A percentile compares a stretch with the other conserved stretches of the same genome.
Evolutionary conservation across 2,329 filamentous ascomycete genomes (phyloP).

Genomic region (Colletotrichum brevisporum): DNA sequence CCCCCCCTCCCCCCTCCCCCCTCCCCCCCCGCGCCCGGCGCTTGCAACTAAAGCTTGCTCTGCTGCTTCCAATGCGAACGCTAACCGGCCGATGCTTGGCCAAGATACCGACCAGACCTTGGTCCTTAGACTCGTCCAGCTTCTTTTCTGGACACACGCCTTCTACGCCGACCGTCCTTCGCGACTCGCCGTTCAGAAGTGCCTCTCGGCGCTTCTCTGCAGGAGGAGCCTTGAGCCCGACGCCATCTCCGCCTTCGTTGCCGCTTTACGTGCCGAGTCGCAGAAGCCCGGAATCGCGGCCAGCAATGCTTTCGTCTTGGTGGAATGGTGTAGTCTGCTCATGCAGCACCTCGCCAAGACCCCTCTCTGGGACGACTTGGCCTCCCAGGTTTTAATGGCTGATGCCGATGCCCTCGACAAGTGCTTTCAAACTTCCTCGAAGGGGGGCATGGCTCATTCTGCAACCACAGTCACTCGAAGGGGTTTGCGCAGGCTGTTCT

Average conservation of each 20-base stretch:
- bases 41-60: too few relatives aligned
- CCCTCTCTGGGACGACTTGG: slow-evolving; percentile 74
- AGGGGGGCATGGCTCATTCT: slow-evolving; percentile 77
- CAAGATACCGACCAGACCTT: slow-evolving; percentile 64
- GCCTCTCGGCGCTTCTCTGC: slow-evolving; percentile 78
- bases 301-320: slow-evolving; percentile 86
- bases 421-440: slow-evolving; percentile 77
- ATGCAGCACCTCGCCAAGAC: slow-evolving; percentile 78
- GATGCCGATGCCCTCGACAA: slow-evolving; percentile 83
- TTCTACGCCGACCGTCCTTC: slow-evolving; percentile 90
- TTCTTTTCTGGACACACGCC: slow-evolving; percentile 89
- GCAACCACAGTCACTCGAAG: slow-evolving; percentile 84
- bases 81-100: slow-evolving; percentile 33
- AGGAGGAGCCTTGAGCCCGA: slow-evolving; percentile 66
- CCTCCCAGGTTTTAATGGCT: slow-evolving; percentile 75
- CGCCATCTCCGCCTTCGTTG: slow-evolving; percentile 74
- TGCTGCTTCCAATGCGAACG: not conserved
- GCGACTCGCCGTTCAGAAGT: slow-evolving; percentile 85
- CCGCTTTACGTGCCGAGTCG: slow-evolving; percentile 78
- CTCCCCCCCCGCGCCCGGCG: too few relatives aligned
- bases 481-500: slow-evolving; percentile 82
- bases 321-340: slow-evolving; percentile 89
- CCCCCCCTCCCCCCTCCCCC: too few relatives aligned
- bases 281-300: slow-evolving; percentile 83
- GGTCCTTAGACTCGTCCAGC: slow-evolving; percentile 71